A percentile compares a stretch with the other conserved stretches of the same genome.
Conservation (phyloP, 139 green algal species). For the Coccomyxa sp. region DNA sequence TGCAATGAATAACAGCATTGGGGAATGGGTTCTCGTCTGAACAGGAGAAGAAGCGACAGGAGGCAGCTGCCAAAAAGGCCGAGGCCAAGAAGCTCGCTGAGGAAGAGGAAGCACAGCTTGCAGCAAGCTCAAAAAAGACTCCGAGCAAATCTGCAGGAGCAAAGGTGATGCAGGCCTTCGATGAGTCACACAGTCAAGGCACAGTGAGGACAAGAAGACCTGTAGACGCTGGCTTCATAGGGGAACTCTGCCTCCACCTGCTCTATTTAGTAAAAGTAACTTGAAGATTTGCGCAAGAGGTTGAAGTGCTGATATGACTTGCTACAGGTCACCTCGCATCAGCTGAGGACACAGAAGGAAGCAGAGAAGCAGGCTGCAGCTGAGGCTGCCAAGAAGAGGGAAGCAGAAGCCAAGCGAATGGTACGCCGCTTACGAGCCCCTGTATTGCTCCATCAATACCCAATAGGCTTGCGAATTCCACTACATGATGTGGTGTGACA, state of each 20-base stretch:
- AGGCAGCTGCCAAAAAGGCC: conserved; percentile 35
- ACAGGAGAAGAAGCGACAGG: conserved; percentile 23
- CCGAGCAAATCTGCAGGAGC: conserved; percentile 5
- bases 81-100: conserved; percentile 35
- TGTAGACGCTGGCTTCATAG: too few relatives aligned
- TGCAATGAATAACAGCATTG: neutral
- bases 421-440: neutral
- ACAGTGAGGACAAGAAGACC: too few relatives aligned
- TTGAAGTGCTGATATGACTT: neutral
- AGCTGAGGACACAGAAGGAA: conserved; percentile 19
- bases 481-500: too few relatives aligned
- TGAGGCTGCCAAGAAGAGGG: conserved; percentile 6
- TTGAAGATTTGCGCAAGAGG: neutral
- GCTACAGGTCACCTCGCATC: conserved; percentile 21
- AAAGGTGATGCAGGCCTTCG: neutral
- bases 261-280: too few relatives aligned
- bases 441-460: neutral
- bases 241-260: too few relatives aligned
- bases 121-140: conserved; percentile 6
- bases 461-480: too few relatives aligned
- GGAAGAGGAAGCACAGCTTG: conserved; percentile 24
- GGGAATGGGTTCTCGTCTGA: neutral
- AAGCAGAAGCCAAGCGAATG: conserved; percentile 3
- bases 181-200: too few relatives aligned
- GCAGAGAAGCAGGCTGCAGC: conserved; percentile 1